Evolutionary conservation across 1,284 basidiomycete genomes (phyloP).

Genomic region (Rhodotorula mucilaginosa): DNA sequence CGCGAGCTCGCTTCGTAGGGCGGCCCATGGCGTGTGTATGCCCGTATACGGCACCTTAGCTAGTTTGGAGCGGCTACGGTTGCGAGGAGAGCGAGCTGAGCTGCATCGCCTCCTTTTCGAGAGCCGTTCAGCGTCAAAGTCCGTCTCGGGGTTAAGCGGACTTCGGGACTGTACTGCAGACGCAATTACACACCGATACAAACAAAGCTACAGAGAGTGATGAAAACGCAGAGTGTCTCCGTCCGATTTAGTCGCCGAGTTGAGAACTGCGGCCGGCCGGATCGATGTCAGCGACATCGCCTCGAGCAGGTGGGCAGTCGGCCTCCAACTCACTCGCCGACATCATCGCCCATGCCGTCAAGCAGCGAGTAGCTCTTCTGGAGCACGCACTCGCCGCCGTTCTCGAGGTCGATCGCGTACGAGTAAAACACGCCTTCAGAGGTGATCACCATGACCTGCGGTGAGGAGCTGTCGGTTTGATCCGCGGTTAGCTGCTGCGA

Average conservation of each 20-base stretch:
- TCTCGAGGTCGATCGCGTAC: constrained; percentile 93
- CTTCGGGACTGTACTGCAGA: too few species aligned
- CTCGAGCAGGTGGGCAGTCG: neutral
- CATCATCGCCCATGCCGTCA: constrained; percentile 30
- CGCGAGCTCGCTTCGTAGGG: constrained; percentile 29
- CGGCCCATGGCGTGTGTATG: neutral
- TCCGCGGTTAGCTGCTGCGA: neutral
- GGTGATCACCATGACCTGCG: constrained; percentile 95
- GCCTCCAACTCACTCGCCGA: constrained; percentile 16
- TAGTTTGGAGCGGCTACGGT: neutral
- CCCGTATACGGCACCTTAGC: neutral
- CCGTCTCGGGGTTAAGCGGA: too few species aligned
- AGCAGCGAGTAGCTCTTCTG: constrained; percentile 76
- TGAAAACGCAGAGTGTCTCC: too few species aligned
- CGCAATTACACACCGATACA: neutral
- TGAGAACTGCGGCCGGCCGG: neutral
- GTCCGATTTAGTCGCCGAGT: constrained; percentile 14
- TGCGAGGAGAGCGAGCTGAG: neutral
- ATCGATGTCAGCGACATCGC: neutral
- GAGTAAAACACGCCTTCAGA: constrained; percentile 94
- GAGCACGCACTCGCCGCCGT: constrained; percentile 90
- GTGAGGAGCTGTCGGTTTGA: constrained; percentile 65
- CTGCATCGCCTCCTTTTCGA: neutral
- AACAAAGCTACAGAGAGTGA: neutral
- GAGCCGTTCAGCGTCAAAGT: too few species aligned